These are phyloP conservation scores for Arthrobotrys sinensis DNA, from an alignment of 2,329 filamentous ascomycete genomes.

Conservation along the genomic window DNA sequence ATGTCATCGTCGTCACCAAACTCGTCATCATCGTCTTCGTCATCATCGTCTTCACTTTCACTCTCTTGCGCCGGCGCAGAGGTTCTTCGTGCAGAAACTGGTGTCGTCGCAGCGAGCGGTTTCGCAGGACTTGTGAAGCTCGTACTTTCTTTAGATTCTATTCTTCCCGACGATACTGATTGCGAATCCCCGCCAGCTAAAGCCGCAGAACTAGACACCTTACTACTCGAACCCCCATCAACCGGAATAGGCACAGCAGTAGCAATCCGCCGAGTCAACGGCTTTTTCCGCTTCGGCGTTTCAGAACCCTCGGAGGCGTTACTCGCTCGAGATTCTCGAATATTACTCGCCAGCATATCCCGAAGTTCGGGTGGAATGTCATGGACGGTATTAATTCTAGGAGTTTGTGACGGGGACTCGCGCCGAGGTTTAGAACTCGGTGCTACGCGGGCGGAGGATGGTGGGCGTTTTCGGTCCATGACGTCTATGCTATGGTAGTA, in stretches of 20 bases:
- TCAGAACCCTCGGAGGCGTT: background rate
- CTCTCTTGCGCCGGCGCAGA: constrained; percentile 11
- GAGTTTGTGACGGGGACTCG: background rate
- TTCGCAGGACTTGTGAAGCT: background rate
- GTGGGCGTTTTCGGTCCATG: constrained; percentile 17
- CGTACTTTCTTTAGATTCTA: background rate
- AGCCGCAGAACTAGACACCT: background rate
- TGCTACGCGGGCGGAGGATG: background rate
- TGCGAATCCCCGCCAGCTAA: background rate
- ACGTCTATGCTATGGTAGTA: background rate
- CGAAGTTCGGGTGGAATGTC: constrained; percentile 14
- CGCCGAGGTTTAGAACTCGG: background rate
- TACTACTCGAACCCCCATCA: background rate
- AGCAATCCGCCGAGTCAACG: constrained; percentile 42
- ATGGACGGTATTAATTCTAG: background rate
- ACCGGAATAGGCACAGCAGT: background rate
- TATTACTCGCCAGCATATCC: constrained; percentile 21
- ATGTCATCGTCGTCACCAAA: constrained; percentile 71
- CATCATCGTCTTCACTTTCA: constrained; percentile 19
- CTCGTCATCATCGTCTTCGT: constrained; percentile 65
- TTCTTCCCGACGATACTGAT: background rate
- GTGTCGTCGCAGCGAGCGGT: background rate
- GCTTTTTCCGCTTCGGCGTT: constrained; percentile 44
- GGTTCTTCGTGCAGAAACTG: constrained; percentile 11
- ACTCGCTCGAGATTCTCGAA: constrained; percentile 13